These are phyloP conservation scores for Dactylellina cionopaga DNA, from an alignment of 2,329 filamentous ascomycete species.

Conservation along the genomic window DNA sequence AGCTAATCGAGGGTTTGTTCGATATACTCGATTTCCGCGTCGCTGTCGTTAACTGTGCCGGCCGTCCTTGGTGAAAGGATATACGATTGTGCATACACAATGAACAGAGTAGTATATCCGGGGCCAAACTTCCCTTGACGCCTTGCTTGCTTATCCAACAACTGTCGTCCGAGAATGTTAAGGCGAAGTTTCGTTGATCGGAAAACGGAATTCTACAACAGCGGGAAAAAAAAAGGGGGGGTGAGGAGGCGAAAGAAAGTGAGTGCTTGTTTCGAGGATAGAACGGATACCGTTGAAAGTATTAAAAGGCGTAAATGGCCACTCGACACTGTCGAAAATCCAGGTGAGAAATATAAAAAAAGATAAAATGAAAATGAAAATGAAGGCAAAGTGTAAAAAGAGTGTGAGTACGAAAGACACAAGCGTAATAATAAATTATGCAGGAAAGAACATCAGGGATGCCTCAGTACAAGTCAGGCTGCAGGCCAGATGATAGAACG, in stretches of 20 bases:
- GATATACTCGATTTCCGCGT: too few species aligned
- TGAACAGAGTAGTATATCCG: background rate
- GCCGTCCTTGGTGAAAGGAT: too few species aligned
- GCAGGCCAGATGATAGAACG: conserved; percentile 39
- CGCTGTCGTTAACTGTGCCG: too few species aligned
- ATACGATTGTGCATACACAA: background rate
- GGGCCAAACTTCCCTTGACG: too few species aligned
- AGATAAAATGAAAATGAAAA: background rate
- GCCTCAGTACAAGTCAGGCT: too few species aligned
- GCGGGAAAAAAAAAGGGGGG: background rate
- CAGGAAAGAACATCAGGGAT: conserved; percentile 20
- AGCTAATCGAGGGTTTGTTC: too few species aligned
- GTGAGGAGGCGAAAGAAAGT: background rate
- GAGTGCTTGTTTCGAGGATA: conserved; percentile 6
- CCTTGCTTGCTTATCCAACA: too few species aligned
- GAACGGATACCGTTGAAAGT: conserved; percentile 11
- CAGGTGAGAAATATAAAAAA: conserved; percentile 1
- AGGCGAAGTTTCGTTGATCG: too few species aligned
- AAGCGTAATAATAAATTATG: conserved; percentile 29
- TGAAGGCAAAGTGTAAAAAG: background rate
- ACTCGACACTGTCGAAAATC: conserved; percentile 2
- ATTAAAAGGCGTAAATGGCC: too few species aligned
- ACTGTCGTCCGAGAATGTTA: too few species aligned
- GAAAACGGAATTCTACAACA: background rate
- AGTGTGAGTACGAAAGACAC: conserved; percentile 15